Percentiles rank a stretch among this genome's conserved stretches.
Conservation (phyloP, 2,329 filamentous ascomycete species). For the Monascus ruber region DNA sequence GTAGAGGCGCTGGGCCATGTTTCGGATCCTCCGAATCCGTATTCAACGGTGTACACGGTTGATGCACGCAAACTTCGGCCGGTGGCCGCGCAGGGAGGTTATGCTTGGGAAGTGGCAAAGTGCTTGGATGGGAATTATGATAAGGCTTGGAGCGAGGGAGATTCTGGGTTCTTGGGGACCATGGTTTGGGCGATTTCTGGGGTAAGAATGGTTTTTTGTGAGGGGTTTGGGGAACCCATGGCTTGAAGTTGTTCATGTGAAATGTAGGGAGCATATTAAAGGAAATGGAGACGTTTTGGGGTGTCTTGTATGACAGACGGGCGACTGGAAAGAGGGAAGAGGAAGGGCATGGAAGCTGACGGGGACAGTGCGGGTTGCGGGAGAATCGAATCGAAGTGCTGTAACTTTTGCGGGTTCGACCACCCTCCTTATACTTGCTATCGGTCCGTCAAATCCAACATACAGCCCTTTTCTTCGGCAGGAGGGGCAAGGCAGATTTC, state of each 20-base stretch:
- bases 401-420: too few relatives aligned
- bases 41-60: too few relatives aligned
- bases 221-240: constrained; percentile 2
- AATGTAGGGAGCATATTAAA: constrained; percentile 2
- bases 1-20: too few relatives aligned
- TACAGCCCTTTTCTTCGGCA: too few relatives aligned
- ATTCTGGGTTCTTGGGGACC: neutral
- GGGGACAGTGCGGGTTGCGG: too few relatives aligned
- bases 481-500: too few relatives aligned
- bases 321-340: neutral
- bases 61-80: constrained; percentile 7
- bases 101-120: constrained; percentile 7
- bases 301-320: too few relatives aligned
- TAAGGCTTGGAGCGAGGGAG: neutral
- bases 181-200: neutral
- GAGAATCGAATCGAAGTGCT: too few relatives aligned
- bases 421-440: neutral
- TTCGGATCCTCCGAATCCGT: too few relatives aligned
- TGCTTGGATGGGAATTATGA: constrained; percentile 2
- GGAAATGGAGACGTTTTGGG: too few relatives aligned
- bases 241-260: constrained; percentile 3
- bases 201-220: constrained; percentile 1
- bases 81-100: constrained; percentile 7
- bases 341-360: neutral
- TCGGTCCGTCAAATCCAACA: too few relatives aligned